Evolutionary conservation across 1,284 basidiomycete genomes (phyloP).

Genomic region (Spongiforma sp.): DNA sequence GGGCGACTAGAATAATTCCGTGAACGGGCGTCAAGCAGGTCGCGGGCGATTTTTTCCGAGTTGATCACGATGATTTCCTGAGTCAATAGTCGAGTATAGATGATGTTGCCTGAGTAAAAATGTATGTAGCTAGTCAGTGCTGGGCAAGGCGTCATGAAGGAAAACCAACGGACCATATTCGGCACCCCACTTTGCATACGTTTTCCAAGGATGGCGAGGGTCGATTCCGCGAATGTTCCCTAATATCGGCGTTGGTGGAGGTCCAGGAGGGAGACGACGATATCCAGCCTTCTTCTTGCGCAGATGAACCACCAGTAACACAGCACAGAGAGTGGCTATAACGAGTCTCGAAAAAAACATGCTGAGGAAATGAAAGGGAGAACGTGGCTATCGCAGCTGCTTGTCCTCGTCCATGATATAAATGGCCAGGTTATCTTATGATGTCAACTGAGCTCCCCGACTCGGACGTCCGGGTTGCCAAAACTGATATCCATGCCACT

Average conservation of each 20-base stretch:
- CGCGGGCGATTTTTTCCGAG: not conserved
- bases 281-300: conserved; percentile 10
- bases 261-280: conserved; percentile 28
- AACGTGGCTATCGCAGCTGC: no score
- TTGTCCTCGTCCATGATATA: no score
- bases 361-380: no score
- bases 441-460: no score
- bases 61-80: not conserved
- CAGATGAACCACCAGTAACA: conserved; percentile 12
- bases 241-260: conserved; percentile 22
- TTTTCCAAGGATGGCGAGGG: conserved; percentile 24
- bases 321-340: conserved; percentile 11
- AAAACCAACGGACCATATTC: conserved; percentile 30
- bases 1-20: not conserved
- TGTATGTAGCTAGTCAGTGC: not conserved
- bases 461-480: no score
- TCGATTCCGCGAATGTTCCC: conserved; percentile 28
- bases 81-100: not conserved
- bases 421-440: no score
- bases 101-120: conserved; percentile 13
- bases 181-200: conserved; percentile 24
- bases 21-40: not conserved
- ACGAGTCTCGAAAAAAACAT: conserved; percentile 9
- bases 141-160: not conserved
- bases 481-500: no score